A percentile compares a stretch with the other conserved stretches of the same genome.
These are phyloP conservation scores for Euphorbia lathyris DNA, from an alignment of 345 rosid species.

Conservation along the genomic window DNA sequence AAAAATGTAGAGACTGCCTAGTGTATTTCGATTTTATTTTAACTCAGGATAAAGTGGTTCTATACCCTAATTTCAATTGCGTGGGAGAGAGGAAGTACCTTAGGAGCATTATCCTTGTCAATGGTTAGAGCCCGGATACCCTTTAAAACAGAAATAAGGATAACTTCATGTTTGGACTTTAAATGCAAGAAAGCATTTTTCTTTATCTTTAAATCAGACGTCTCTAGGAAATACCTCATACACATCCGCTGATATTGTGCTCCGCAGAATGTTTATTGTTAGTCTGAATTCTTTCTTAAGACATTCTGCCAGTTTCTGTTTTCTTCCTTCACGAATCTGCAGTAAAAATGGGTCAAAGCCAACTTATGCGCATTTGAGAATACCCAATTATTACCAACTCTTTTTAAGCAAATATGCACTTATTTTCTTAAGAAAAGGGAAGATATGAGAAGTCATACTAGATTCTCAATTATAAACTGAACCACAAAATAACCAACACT, in stretches of 20 bases:
- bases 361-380: neutral
- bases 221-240: conserved; percentile 55
- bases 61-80: neutral
- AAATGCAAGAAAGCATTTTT: conserved; percentile 2
- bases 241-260: conserved; percentile 62
- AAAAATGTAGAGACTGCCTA: too few relatives aligned
- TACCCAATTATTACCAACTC: neutral
- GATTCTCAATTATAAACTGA: neutral
- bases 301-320: conserved; percentile 59
- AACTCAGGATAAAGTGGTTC: too few relatives aligned
- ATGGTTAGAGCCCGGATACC: conserved; percentile 88
- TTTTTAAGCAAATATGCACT: neutral
- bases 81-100: conserved; percentile 41
- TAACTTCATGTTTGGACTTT: conserved; percentile 3
- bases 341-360: neutral
- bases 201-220: neutral
- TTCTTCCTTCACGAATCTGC: conserved; percentile 88
- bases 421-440: neutral
- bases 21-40: neutral
- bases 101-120: conserved; percentile 91
- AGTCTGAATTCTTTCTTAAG: conserved; percentile 84
- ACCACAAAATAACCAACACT: too few relatives aligned
- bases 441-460: neutral
- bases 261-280: conserved; percentile 61
- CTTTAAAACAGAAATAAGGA: conserved; percentile 30